A percentile compares a stretch with the other conserved stretches of the same genome.
Evolutionary conservation across 2,329 filamentous ascomycete species (phyloP).

Genomic region (Geosmithia morbida): DNA sequence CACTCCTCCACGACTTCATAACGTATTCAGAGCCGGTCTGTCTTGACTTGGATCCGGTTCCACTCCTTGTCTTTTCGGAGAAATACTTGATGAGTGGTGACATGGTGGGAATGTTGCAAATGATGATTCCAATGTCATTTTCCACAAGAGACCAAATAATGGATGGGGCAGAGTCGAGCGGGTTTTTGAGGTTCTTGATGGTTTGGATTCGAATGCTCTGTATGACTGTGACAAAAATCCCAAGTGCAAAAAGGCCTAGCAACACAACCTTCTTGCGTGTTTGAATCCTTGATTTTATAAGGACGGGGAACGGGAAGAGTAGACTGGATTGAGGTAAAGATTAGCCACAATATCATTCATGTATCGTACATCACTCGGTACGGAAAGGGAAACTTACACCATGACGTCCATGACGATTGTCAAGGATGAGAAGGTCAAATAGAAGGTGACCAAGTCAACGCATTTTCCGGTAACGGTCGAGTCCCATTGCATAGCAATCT

Average conservation of each 20-base stretch:
- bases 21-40: conserved; percentile 8
- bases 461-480: conserved; percentile 20
- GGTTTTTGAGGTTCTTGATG: conserved; percentile 26
- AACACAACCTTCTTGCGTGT: conserved; percentile 25
- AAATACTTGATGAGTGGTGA: conserved; percentile 23
- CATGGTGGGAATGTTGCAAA: conserved; percentile 26
- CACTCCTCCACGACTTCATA: conserved; percentile 11
- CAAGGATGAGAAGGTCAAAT: conserved; percentile 23
- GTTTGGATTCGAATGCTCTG: conserved; percentile 35
- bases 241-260: conserved; percentile 27
- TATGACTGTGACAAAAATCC: conserved; percentile 34
- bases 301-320: conserved; percentile 23
- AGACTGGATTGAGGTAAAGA: conserved; percentile 14
- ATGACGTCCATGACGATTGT: conserved; percentile 25
- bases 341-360: no score
- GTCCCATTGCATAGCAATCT: conserved; percentile 26
- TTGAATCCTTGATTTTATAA: conserved; percentile 20
- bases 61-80: conserved; percentile 11
- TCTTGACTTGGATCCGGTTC: not conserved
- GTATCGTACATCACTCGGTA: no score
- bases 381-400: conserved; percentile 15
- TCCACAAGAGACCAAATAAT: conserved; percentile 32
- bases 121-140: conserved; percentile 25
- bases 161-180: conserved; percentile 25
- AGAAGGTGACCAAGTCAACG: conserved; percentile 23